Percentiles rank a stretch among this genome's conserved stretches.
Conservation (phyloP, 202 grass and related monocot species). For the Eragrostis tef region DNA sequence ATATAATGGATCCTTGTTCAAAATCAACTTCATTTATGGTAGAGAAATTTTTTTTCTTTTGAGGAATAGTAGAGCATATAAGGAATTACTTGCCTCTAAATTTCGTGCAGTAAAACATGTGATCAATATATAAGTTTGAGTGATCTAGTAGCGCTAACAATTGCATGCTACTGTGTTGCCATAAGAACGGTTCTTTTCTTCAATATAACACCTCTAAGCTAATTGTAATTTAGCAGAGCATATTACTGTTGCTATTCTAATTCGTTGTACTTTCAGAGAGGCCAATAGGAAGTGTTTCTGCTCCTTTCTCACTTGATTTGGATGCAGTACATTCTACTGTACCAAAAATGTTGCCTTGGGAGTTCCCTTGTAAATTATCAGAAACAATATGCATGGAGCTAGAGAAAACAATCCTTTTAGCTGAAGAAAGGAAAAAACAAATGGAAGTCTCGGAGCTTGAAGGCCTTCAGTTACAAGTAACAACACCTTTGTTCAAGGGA, state of each 20-base stretch:
- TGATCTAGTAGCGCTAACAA: conserved; percentile 28
- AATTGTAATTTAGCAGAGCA: conserved; percentile 20
- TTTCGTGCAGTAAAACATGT: conserved; percentile 7
- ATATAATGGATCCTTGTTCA: conserved; percentile 1
- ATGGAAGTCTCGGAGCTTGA: conserved; percentile 54
- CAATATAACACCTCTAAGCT: background rate
- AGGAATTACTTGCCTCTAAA: conserved; percentile 10
- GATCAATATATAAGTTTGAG: background rate
- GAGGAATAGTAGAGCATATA: background rate
- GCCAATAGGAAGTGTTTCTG: conserved; percentile 40
- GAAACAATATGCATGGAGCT: conserved; percentile 72
- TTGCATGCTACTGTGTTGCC: background rate
- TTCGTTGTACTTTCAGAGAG: conserved; percentile 57
- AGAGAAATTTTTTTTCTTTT: background rate
- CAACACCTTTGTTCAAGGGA: conserved; percentile 39
- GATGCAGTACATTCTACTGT: conserved; percentile 74
- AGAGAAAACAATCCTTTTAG: conserved; percentile 65
- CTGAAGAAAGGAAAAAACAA: conserved; percentile 63
- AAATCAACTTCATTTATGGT: conserved; percentile 31
- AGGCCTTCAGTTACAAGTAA: conserved; percentile 51
- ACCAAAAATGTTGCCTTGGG: conserved; percentile 68
- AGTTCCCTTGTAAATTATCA: conserved; percentile 84
- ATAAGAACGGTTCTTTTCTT: conserved; percentile 3
- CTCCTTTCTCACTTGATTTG: conserved; percentile 67
- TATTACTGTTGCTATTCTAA: conserved; percentile 9